Evolutionary conservation across 2,329 filamentous ascomycete species (phyloP), one percentile per base, ranked within the genome.

Genomic region (Ciborinia camelliae): DNA sequence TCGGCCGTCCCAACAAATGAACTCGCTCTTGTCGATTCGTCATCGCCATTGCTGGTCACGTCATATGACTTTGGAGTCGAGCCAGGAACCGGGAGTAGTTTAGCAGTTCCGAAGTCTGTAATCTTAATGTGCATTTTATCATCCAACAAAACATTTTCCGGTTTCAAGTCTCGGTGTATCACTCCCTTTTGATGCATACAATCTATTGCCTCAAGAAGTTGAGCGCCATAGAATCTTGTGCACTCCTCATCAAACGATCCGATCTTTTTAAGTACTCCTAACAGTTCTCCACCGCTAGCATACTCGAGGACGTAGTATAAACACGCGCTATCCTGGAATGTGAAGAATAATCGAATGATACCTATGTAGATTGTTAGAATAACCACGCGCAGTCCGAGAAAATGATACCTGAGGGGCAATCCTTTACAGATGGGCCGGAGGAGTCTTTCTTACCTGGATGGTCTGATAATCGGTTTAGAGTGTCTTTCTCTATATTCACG

Each of bases 401-500:
- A 47, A 47, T 18, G 41, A 47, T 26, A 58, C 41, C n/a, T 26
- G 28, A 3, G 43, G 32, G 15, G 54, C 39, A 35, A n/a, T 32
- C 54, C 10, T 35, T 32, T 23, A 55, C 37, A 47, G n/a, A 28
- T 35, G 20, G 2, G 55, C n/a, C 41, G 20, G 41, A 23, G 55
- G 37, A 10, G 39, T 47, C 41, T 58, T 47, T n/a, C 55, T 58
- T 58, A 58, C 55, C 95, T 8, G 95, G 95, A 74, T 99, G 95
- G 69, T 99, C 94, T 4, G 94, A 98, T 65, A 99, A 81, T 68
- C 95, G 88, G 75, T 99, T 99, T 64, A 99, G 82, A 0, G 95
- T 98, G 78, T 99, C 94, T 80, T 97, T 97, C 78, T 99, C 95
- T 73, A 99, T 99, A 78, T 98, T 99, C 78, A 99, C 95, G 75